Conservation (phyloP, 352 stramenopile genomes). For the Phytophthora podocarpi region DNA sequence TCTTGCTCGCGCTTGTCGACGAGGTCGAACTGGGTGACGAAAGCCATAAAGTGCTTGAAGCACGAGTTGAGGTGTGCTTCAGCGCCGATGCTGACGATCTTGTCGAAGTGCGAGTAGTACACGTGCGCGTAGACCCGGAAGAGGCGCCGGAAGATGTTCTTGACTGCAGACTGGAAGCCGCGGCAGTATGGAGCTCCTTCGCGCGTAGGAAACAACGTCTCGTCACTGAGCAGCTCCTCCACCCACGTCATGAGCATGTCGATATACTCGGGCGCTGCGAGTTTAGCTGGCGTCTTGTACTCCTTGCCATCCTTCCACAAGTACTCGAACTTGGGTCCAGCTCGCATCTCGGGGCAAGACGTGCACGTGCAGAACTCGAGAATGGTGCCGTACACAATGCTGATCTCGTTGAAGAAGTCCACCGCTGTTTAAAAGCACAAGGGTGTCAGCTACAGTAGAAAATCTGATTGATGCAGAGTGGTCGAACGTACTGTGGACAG, state of each 20-base stretch:
- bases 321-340: conserved; percentile 89
- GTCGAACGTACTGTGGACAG: conserved; percentile 81
- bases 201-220: conserved; percentile 72
- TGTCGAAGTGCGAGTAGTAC: conserved; percentile 97
- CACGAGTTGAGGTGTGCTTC: conserved; percentile 97
- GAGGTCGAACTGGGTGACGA: conserved; percentile 95
- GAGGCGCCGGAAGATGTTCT: conserved; percentile 95
- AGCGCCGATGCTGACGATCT: conserved; percentile 93
- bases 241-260: conserved; percentile 93
- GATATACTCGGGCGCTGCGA: conserved; percentile 90
- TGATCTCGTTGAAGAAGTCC: conserved; percentile 96
- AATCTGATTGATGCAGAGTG: too few species aligned
- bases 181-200: conserved; percentile 75
- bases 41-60: conserved; percentile 99
- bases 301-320: conserved; percentile 83
- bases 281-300: conserved; percentile 74
- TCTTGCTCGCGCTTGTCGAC: conserved; percentile 94
- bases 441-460: neutral
- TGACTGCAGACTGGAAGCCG: conserved; percentile 84
- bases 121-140: conserved; percentile 98
- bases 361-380: conserved; percentile 78
- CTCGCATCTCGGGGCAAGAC: conserved; percentile 78
- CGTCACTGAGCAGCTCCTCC: conserved; percentile 89
- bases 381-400: conserved; percentile 92
- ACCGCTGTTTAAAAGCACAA: conserved; percentile 59